Evolutionary conservation across 2,329 filamentous ascomycete genomes (phyloP).

Genomic region (Fusarium goolgardi): DNA sequence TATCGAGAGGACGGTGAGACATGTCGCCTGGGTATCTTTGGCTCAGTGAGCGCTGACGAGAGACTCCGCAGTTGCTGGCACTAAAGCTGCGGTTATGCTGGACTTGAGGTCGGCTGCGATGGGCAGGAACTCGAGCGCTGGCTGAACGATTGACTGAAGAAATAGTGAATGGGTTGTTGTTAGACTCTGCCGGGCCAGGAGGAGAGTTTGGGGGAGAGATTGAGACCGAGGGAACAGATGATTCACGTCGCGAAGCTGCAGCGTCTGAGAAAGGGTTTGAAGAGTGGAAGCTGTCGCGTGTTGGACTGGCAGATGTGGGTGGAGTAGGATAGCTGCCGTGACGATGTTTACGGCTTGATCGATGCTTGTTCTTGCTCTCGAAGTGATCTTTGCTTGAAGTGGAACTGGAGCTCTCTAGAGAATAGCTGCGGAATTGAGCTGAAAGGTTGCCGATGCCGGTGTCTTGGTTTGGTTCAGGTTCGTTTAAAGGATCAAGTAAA

Average conservation of each 20-base stretch:
- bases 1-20: slow-evolving; percentile 74
- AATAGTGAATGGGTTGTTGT: slow-evolving; percentile 42
- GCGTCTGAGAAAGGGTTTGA: slow-evolving; percentile 56
- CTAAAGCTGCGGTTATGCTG: slow-evolving; percentile 44
- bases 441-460: slow-evolving; percentile 59
- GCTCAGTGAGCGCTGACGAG: slow-evolving; percentile 33
- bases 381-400: slow-evolving; percentile 14
- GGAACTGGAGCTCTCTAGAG: slow-evolving; percentile 28
- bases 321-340: slow-evolving; percentile 57
- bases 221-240: slow-evolving; percentile 20
- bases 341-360: slow-evolving; percentile 13
- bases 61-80: slow-evolving; percentile 29
- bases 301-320: slow-evolving; percentile 66
- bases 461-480: slow-evolving; percentile 74
- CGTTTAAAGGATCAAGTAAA: slow-evolving; percentile 76
- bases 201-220: slow-evolving; percentile 40
- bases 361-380: slow-evolving; percentile 18
- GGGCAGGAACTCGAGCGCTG: slow-evolving; percentile 41
- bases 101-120: slow-evolving; percentile 16
- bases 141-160: slow-evolving; percentile 51
- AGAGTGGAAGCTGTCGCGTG: slow-evolving; percentile 58
- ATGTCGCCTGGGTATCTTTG: slow-evolving; percentile 71
- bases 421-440: slow-evolving; percentile 36
- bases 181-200: slow-evolving; percentile 25
- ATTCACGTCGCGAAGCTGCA: slow-evolving; percentile 30